A percentile compares a stretch with the other conserved stretches of the same genome.
Evolutionary conservation across 805 yeast species (phyloP).

Genomic region (Hanseniaspora singularis): DNA sequence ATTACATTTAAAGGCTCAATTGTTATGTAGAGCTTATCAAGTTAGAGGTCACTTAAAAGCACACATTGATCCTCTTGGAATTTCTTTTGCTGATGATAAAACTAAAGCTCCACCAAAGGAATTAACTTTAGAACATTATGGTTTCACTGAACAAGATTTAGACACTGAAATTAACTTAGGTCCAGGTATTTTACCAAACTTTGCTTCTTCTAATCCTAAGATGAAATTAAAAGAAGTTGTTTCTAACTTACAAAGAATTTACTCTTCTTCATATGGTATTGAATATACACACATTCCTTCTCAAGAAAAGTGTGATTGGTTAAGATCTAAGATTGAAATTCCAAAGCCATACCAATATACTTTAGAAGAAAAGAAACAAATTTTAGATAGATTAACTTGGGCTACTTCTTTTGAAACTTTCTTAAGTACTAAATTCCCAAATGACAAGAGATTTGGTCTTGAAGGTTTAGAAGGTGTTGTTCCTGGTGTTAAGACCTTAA

Average conservation of each 20-base stretch:
- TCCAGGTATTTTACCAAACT: constrained; percentile 93
- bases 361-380: constrained; percentile 86
- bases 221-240: constrained; percentile 71
- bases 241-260: constrained; percentile 63
- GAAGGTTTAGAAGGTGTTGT: constrained; percentile 97
- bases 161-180: constrained; percentile 79
- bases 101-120: constrained; percentile 57
- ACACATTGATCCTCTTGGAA: constrained; percentile 86
- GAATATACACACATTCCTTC: constrained; percentile 96
- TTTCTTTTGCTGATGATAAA: constrained; percentile 64
- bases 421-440: constrained; percentile 90
- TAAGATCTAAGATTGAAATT: constrained; percentile 89
- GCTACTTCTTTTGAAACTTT: constrained; percentile 86
- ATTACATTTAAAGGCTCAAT: constrained; percentile 86
- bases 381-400: constrained; percentile 94
- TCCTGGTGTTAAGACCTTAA: constrained; percentile 92
- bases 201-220: constrained; percentile 49
- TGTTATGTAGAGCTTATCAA: constrained; percentile 95
- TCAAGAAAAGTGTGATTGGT: constrained; percentile 93
- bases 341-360: constrained; percentile 75
- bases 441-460: constrained; percentile 94
- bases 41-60: constrained; percentile 97
- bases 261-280: constrained; percentile 81
- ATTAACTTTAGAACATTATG: constrained; percentile 82
- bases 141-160: constrained; percentile 77